Conservation (phyloP, 1,139 yeast genomes). For the Blastobotrys petasosporus region DNA sequence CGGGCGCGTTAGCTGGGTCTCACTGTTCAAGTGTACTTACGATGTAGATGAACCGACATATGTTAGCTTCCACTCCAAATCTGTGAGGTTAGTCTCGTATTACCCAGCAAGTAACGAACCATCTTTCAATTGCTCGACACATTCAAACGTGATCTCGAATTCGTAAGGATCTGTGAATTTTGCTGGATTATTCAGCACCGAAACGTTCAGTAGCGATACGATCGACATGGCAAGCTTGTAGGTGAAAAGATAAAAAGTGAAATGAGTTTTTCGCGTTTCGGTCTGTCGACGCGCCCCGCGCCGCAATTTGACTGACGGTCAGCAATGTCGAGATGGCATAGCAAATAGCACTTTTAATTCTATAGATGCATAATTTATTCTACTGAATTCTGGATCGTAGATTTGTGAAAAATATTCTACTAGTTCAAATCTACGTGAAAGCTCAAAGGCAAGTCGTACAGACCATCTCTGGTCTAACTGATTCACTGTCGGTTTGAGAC, state of each 20-base stretch:
- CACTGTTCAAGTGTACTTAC: slow-evolving; percentile 17
- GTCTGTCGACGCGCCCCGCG: background rate
- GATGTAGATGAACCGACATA: slow-evolving; percentile 95
- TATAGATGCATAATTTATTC: background rate
- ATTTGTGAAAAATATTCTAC: background rate
- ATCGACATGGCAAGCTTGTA: slow-evolving; percentile 61
- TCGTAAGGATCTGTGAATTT: slow-evolving; percentile 89
- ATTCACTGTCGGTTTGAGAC: too few species aligned
- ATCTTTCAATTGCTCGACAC: slow-evolving; percentile 85
- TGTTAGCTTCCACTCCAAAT: slow-evolving; percentile 93
- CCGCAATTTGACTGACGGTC: background rate
- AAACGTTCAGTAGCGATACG: slow-evolving; percentile 85
- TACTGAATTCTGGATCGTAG: background rate
- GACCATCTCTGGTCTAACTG: too few species aligned
- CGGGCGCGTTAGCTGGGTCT: background rate
- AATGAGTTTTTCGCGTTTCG: background rate
- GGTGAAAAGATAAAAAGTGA: background rate
- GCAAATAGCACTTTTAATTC: background rate
- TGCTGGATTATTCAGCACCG: slow-evolving; percentile 93
- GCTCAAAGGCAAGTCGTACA: too few species aligned
- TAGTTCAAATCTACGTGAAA: too few species aligned
- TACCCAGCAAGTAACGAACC: slow-evolving; percentile 46
- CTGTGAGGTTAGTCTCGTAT: slow-evolving; percentile 30
- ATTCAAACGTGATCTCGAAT: slow-evolving; percentile 95
- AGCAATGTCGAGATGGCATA: background rate